Conservation (phyloP, 2,329 filamentous ascomycete genomes). For the Cryphonectria nitschkei region DNA sequence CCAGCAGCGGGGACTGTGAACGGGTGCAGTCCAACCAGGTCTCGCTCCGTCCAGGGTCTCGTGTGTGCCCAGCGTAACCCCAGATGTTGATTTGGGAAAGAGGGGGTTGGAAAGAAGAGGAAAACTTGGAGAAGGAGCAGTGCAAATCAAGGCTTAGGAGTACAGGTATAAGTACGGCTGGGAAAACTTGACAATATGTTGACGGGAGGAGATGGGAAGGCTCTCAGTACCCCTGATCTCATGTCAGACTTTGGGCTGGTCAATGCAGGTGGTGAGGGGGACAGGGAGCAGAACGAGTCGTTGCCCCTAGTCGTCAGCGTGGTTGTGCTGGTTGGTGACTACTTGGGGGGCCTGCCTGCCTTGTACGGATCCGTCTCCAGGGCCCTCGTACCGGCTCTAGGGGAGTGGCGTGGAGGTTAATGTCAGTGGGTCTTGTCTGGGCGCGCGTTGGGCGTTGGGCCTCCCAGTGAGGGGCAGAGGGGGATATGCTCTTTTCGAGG, state of each 20-base stretch:
- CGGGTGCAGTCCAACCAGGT: background rate
- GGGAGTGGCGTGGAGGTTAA: background rate
- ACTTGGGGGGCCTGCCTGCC: background rate
- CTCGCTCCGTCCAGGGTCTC: background rate
- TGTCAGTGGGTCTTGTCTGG: background rate
- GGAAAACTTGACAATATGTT: background rate
- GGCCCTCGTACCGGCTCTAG: background rate
- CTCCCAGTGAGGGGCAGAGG: background rate
- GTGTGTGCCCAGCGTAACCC: background rate
- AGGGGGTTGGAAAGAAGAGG: background rate
- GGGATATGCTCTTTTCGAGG: background rate
- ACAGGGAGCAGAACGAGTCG: too few species aligned
- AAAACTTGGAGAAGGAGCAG: background rate
- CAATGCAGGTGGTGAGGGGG: background rate
- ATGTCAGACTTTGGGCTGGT: background rate
- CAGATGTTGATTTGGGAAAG: background rate
- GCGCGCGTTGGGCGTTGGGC: background rate
- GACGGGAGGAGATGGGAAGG: background rate
- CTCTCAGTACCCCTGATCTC: background rate
- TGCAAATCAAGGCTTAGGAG: background rate
- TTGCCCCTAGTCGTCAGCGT: background rate
- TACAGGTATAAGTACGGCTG: background rate
- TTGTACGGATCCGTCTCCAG: background rate
- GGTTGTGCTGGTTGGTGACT: background rate
- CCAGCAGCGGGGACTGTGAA: background rate